These are phyloP conservation scores for Petunia secreta DNA, from an alignment of 257 asterid genomes.

Conservation along the genomic window DNA sequence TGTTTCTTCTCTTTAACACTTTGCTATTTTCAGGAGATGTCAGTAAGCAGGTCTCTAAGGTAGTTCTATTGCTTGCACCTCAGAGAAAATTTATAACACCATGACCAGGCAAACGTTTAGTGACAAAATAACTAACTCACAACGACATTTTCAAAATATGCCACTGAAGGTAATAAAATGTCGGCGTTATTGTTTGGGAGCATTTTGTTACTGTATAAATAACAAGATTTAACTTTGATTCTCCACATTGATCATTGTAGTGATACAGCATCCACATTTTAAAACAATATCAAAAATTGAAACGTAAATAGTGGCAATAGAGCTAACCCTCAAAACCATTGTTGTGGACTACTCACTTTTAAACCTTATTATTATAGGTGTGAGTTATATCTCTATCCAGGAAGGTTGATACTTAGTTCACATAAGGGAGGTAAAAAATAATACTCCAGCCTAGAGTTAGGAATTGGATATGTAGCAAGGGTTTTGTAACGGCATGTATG, in stretches of 20 bases:
- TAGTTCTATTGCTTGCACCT: neutral
- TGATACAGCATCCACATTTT: neutral
- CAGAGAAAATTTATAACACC: neutral
- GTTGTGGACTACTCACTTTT: too few relatives aligned
- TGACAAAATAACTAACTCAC: neutral
- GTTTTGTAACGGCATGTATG: too few relatives aligned
- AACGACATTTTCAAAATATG: neutral
- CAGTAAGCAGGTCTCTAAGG: neutral
- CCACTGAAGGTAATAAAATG: neutral
- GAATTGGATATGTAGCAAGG: too few relatives aligned
- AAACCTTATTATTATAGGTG: too few relatives aligned
- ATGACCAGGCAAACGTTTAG: neutral
- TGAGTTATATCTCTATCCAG: too few relatives aligned
- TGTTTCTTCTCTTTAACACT: neutral
- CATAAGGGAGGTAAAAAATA: too few relatives aligned
- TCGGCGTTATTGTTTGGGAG: neutral
- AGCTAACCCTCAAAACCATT: too few relatives aligned
- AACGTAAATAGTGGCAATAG: neutral
- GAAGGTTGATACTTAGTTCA: too few relatives aligned
- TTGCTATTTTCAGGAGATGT: neutral
- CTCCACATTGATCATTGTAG: neutral
- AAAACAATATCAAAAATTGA: too few relatives aligned
- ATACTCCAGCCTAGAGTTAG: too few relatives aligned
- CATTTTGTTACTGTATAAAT: neutral
- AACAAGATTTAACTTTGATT: neutral